Percentiles rank a stretch among this genome's conserved stretches.
Conservation (phyloP, 306 rosid genomes). For the Fragaria vesca region DNA sequence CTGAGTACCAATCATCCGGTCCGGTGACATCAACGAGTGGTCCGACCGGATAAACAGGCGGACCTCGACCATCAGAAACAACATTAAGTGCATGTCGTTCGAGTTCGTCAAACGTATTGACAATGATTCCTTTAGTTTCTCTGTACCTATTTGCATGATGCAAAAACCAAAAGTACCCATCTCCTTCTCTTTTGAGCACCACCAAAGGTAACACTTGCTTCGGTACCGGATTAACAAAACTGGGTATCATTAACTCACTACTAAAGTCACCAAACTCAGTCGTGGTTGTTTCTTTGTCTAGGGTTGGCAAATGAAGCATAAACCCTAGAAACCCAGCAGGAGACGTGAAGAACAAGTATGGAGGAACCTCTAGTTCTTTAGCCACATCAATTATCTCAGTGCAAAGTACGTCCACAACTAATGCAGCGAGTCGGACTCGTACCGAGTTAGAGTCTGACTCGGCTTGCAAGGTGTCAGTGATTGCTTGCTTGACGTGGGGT, state of each 20-base stretch:
- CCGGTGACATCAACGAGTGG: neutral
- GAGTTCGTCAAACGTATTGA: neutral
- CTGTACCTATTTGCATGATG: neutral
- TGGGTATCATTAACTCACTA: neutral
- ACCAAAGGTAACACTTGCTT: neutral
- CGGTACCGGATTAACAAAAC: neutral
- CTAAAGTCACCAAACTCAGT: neutral
- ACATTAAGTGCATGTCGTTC: neutral
- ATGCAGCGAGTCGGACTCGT: neutral
- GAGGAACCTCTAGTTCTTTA: neutral
- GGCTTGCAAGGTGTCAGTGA: neutral
- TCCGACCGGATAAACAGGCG: neutral
- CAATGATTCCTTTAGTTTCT: neutral
- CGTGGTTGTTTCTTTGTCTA: neutral
- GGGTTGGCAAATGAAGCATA: neutral
- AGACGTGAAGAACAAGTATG: neutral
- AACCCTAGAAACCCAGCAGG: neutral
- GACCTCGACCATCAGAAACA: neutral
- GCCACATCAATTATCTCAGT: neutral
- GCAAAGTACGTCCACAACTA: neutral
- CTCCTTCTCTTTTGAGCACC: neutral
- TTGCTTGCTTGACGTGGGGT: neutral
- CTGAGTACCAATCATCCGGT: neutral
- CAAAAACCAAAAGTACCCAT: neutral
- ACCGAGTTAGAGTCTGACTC: neutral